Conservation (phyloP, 2,329 filamentous ascomycete species). For the Penicillium sp. region DNA sequence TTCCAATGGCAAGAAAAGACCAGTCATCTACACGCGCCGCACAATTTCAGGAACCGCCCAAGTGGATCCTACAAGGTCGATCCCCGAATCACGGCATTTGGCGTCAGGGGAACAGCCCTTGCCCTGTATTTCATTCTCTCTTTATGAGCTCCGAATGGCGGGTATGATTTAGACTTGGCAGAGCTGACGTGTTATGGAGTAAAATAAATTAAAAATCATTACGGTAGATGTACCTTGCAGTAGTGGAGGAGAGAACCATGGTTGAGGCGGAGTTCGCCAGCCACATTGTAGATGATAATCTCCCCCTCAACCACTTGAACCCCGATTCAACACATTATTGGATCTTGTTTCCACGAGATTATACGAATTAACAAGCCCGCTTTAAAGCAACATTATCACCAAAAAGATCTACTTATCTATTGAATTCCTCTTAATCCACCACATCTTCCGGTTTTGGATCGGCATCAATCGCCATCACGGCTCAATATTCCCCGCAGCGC, state of each 20-base stretch:
- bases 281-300: slow-evolving; percentile 12
- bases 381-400: neutral
- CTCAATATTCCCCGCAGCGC: slow-evolving; percentile 21
- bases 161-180: neutral
- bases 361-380: neutral
- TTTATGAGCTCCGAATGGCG: neutral
- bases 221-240: slow-evolving; percentile 1
- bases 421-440: neutral
- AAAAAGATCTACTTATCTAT: neutral
- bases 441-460: slow-evolving; percentile 8
- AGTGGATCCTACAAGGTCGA: slow-evolving; percentile 10
- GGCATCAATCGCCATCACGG: slow-evolving; percentile 14
- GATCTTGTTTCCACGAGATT: neutral
- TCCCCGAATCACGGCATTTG: neutral
- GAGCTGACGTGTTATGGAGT: neutral
- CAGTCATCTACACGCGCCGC: slow-evolving; percentile 1
- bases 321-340: neutral
- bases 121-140: neutral
- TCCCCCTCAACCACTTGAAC: neutral
- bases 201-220: neutral
- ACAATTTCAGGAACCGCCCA: slow-evolving; percentile 12
- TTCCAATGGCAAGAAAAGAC: neutral
- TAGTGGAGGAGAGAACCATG: slow-evolving; percentile 1
- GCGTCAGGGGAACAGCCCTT: neutral
- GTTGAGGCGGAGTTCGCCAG: neutral